phyloP scores from a whole-genome alignment of 129 eudicot genomes.

The Saposhnikovia divaricata region DNA sequence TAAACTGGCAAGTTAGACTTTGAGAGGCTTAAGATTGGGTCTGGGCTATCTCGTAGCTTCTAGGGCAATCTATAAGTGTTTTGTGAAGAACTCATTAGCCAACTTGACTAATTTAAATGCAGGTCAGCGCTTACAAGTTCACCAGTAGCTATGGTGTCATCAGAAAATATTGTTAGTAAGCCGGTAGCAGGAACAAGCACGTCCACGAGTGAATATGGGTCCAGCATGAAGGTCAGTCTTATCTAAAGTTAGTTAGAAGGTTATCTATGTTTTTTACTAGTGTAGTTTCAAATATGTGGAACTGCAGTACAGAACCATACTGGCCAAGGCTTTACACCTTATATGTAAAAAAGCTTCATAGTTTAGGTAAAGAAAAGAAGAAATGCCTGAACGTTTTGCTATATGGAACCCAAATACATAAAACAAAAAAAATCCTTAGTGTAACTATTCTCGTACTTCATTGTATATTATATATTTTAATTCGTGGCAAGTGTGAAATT shows the following conservation, averaged over 20 bases:
- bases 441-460: neutral
- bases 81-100: neutral
- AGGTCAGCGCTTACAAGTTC: constrained; percentile 47
- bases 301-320: neutral
- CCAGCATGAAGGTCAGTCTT: constrained; percentile 56
- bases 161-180: constrained; percentile 41
- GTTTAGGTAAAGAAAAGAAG: neutral
- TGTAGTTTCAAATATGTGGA: neutral
- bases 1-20: neutral
- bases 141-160: constrained; percentile 34
- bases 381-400: neutral
- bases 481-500: neutral
- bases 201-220: constrained; percentile 54
- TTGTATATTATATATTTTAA: neutral
- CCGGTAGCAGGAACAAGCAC: constrained; percentile 47
- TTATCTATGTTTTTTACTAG: neutral
- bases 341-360: neutral
- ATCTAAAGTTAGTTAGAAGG: neutral
- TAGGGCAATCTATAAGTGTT: neutral
- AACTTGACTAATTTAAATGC: constrained; percentile 12
- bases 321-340: neutral
- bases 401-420: neutral
- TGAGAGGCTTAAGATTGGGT: neutral
- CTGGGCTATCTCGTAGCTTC: neutral
- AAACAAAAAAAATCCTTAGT: neutral